Evolutionary conservation across 1,139 yeast species (phyloP).

Genomic region (Sporopachydermia cereana): DNA sequence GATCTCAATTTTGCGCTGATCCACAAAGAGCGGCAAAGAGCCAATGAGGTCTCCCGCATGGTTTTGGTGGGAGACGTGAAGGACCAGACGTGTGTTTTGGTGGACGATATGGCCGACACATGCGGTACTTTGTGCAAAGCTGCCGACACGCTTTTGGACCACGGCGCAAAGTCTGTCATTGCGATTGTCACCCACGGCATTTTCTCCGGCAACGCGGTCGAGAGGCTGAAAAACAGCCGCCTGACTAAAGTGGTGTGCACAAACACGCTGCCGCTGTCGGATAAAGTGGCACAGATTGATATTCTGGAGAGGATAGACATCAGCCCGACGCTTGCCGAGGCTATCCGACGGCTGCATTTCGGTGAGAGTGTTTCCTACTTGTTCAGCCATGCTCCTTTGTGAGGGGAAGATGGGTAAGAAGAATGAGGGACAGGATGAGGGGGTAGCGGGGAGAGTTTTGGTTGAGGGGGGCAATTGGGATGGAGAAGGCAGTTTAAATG

Average conservation of each 20-base stretch:
- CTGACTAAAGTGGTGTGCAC: constrained; percentile 59
- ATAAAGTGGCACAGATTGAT: constrained; percentile 35
- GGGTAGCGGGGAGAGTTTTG: not conserved
- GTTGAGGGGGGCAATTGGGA: not conserved
- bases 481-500: not conserved
- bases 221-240: constrained; percentile 45
- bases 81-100: constrained; percentile 54
- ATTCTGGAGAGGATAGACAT: constrained; percentile 60
- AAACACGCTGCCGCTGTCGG: constrained; percentile 55
- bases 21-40: constrained; percentile 72
- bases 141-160: constrained; percentile 46
- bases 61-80: constrained; percentile 68
- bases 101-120: constrained; percentile 81
- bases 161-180: constrained; percentile 62
- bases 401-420: not conserved
- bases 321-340: constrained; percentile 65
- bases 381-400: constrained; percentile 22
- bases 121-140: constrained; percentile 77
- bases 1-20: constrained; percentile 71
- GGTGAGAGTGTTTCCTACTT: constrained; percentile 75
- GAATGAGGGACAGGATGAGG: not conserved
- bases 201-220: constrained; percentile 59
- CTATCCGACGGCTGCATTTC: constrained; percentile 69
- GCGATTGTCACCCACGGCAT: constrained; percentile 77
- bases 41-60: constrained; percentile 69